A percentile compares a stretch with the other conserved stretches of the same genome.
phyloP scores from a whole-genome alignment of 169 alveolate genomes.

The Blepharisma undulans region DNA sequence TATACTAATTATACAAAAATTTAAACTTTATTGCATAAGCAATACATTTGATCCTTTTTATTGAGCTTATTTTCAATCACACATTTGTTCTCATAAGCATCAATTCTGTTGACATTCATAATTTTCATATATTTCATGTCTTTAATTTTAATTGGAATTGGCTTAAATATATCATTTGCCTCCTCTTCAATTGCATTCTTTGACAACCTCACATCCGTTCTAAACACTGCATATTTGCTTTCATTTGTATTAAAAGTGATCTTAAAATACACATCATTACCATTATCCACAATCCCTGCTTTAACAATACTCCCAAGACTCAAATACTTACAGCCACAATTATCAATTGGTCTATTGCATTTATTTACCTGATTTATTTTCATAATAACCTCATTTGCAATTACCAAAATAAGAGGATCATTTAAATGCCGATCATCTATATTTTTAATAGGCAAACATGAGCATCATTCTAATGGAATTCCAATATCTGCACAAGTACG shows the following conservation, averaged over 20 bases:
- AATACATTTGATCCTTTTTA: conserved; percentile 9
- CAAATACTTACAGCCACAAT: background rate
- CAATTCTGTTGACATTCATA: conserved; percentile 31
- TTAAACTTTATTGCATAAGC: conserved; percentile 10
- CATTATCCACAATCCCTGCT: background rate
- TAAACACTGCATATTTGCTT: conserved; percentile 2
- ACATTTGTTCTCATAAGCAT: conserved; percentile 19
- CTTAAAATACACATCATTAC: background rate
- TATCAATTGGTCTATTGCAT: background rate
- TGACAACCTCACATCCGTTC: background rate
- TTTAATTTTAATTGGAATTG: background rate
- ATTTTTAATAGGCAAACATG: conserved; percentile 21
- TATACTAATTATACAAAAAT: background rate
- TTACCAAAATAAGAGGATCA: background rate
- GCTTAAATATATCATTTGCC: conserved; percentile 6
- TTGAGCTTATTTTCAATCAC: background rate
- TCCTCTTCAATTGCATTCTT: background rate
- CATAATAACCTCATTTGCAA: background rate
- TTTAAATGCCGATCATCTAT: background rate
- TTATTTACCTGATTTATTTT: background rate
- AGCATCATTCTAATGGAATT: conserved; percentile 19
- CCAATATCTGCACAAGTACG: conserved; percentile 17
- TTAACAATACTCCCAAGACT: background rate
- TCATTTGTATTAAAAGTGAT: background rate
- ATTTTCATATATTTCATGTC: conserved; percentile 20